These are phyloP conservation scores for Allium sativum DNA, from an alignment of 106 monocot genomes.

Conservation along the genomic window DNA sequence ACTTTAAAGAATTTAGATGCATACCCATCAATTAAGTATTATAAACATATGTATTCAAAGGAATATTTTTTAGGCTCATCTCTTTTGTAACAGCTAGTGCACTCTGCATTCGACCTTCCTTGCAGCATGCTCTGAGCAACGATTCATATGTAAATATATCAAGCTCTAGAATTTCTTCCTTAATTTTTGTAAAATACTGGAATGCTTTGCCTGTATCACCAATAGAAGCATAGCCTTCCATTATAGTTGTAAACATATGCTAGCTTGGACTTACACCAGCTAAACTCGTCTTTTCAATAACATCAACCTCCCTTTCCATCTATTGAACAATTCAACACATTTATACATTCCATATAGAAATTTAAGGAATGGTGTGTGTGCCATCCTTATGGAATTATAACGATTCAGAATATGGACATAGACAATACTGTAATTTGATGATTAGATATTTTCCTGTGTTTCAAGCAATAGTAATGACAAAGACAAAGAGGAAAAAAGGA, in stretches of 20 bases:
- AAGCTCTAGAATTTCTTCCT: conserved; percentile 65
- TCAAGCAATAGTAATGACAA: neutral
- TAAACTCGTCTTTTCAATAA: conserved; percentile 64
- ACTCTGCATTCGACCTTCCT: conserved; percentile 95
- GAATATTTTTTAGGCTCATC: conserved; percentile 64
- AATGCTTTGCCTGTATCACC: conserved; percentile 94
- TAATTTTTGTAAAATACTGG: conserved; percentile 93
- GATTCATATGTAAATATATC: conserved; percentile 90
- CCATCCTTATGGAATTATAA: conserved; percentile 1
- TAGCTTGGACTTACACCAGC: conserved; percentile 68
- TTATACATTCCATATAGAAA: neutral
- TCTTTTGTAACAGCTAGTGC: conserved; percentile 92
- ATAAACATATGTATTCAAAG: conserved; percentile 71
- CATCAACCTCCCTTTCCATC: conserved; percentile 74
- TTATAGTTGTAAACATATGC: conserved; percentile 83
- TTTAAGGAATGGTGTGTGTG: neutral
- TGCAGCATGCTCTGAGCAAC: conserved; percentile 95
- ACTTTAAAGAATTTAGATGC: neutral
- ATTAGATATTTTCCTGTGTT: no score
- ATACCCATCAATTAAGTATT: conserved; percentile 95
- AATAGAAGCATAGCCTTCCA: conserved; percentile 85
- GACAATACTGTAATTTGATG: no score
- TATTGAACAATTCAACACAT: conserved; percentile 5
- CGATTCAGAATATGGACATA: no score
- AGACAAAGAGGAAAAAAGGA: no score